Percentiles rank a stretch among this genome's conserved stretches.
These are phyloP conservation scores for Strobilomyces confusus DNA, from an alignment of 768 basidiomycete species.

Conservation along the genomic window DNA sequence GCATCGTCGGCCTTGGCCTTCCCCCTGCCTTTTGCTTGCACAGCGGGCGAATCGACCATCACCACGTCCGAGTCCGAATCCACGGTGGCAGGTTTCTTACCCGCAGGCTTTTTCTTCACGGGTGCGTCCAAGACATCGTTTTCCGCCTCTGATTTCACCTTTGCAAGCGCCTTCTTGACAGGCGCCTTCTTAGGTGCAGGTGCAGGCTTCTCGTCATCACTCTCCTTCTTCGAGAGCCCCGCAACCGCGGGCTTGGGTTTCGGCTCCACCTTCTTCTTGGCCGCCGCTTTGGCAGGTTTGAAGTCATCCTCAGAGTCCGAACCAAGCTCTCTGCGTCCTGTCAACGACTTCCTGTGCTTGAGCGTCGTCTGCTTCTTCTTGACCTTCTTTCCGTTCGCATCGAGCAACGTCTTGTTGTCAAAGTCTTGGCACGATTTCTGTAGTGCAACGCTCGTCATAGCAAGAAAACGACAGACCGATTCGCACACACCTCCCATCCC, in stretches of 20 bases:
- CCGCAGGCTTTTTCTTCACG: slow-evolving; percentile 18
- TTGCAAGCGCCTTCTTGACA: slow-evolving; percentile 30
- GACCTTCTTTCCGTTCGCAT: slow-evolving; percentile 48
- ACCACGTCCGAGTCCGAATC: slow-evolving; percentile 40
- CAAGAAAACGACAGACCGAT: not conserved
- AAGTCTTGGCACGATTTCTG: slow-evolving; percentile 42
- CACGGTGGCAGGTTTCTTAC: slow-evolving; percentile 23
- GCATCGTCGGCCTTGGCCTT: slow-evolving; percentile 38
- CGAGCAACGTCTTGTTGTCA: slow-evolving; percentile 42
- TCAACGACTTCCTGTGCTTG: slow-evolving; percentile 49
- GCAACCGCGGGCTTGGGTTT: slow-evolving; percentile 24
- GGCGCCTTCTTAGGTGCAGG: slow-evolving; percentile 30
- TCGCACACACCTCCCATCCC: slow-evolving; percentile 76
- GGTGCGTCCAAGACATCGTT: slow-evolving; percentile 29
- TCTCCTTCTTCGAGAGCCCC: slow-evolving; percentile 44
- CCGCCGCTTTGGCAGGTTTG: slow-evolving; percentile 46
- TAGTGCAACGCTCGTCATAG: slow-evolving; percentile 2
- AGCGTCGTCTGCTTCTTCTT: slow-evolving; percentile 56
- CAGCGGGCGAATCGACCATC: slow-evolving; percentile 23
- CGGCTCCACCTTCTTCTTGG: slow-evolving; percentile 35
- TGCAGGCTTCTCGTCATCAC: slow-evolving; percentile 36
- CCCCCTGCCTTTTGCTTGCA: slow-evolving; percentile 38
- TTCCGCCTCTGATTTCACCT: slow-evolving; percentile 40
- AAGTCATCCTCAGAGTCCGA: slow-evolving; percentile 52
- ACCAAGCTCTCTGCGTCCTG: slow-evolving; percentile 36